phyloP scores from a whole-genome alignment of 73 alveolate genomes.

The Symbiodinium natans region DNA sequence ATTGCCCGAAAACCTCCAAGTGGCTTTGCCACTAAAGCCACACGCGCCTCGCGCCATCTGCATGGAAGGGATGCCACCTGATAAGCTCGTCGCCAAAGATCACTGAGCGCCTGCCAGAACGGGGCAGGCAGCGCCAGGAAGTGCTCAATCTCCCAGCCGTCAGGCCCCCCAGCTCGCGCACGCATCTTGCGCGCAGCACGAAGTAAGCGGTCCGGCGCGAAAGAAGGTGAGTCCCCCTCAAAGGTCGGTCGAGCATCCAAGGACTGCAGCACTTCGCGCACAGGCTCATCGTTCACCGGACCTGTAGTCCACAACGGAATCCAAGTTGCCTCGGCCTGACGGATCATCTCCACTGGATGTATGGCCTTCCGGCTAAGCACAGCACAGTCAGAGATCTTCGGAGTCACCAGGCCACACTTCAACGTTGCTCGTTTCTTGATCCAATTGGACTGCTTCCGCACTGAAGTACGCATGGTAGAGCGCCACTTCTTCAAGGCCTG shows the following conservation, averaged over 20 bases:
- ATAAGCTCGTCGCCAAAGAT: neutral
- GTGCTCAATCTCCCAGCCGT: neutral
- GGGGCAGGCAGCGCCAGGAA: neutral
- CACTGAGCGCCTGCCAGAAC: constrained; percentile 1
- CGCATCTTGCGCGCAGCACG: neutral
- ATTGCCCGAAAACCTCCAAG: neutral
- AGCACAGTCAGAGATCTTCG: neutral
- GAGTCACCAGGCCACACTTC: neutral
- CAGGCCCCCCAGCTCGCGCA: neutral
- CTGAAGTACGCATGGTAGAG: neutral
- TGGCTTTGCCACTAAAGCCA: neutral
- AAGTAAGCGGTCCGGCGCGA: neutral
- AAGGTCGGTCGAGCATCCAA: neutral
- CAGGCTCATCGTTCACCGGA: neutral
- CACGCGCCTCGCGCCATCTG: neutral
- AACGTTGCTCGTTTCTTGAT: neutral
- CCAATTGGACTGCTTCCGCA: neutral
- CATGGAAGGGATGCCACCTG: neutral
- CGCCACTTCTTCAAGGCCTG: neutral
- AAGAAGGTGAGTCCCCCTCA: neutral
- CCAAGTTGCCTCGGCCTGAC: neutral
- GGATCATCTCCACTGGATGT: neutral
- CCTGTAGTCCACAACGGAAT: neutral
- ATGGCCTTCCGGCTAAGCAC: neutral
- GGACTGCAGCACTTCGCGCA: neutral